Base-by-base conservation (phyloP, 805 yeast genomes). In the Candida argentea region DNA sequence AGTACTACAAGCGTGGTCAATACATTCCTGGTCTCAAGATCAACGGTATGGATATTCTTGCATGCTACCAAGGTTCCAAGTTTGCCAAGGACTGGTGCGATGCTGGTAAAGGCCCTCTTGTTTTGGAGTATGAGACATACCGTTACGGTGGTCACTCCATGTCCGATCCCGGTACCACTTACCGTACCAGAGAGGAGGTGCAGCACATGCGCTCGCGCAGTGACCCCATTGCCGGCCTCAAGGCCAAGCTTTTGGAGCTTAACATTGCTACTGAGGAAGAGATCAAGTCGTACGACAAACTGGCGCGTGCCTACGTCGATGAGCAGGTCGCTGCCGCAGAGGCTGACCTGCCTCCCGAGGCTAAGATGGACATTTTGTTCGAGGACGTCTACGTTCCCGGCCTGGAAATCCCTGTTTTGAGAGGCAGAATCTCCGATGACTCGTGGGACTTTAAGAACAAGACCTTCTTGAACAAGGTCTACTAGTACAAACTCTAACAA, bases 101-200 rank as follows among this genome's bases (percentile, higher is more conserved):
- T 38, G 65, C 77, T 36, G 95, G 95, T 52, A 87, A 89, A 52
- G 98, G 97, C 41, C 98, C 98, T 40, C 64, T 91, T 44, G 95
- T 91, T 30, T 55, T 91, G 45, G 98, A 91, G 71, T 91, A 81
- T 65, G 96, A 87, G 70, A 91, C 98, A 47, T 91, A 91, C 70
- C 82, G 98, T 73, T 91, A 91, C 61, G 97, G 97, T 70, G 98
- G 98, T 61, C 98, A 91, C 76, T 91, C 98, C 46, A 91, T 91
- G 97, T 89, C 97, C 45, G 98, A 91, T 67, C 98, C 98, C 52
- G 98, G 98, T 73, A 91, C 98, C 61, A 91, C 98, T 43, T 91
- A 91, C 79, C 82, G 98, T 76, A 91, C 98, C 55, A 87, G 98
- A 72, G 98, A 91, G 68, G 98, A 91, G 70, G 91, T 91, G 46